A percentile compares a stretch with the other conserved stretches of the same genome.
Conservation (phyloP, 805 yeast genomes). For the Candida anglica region DNA sequence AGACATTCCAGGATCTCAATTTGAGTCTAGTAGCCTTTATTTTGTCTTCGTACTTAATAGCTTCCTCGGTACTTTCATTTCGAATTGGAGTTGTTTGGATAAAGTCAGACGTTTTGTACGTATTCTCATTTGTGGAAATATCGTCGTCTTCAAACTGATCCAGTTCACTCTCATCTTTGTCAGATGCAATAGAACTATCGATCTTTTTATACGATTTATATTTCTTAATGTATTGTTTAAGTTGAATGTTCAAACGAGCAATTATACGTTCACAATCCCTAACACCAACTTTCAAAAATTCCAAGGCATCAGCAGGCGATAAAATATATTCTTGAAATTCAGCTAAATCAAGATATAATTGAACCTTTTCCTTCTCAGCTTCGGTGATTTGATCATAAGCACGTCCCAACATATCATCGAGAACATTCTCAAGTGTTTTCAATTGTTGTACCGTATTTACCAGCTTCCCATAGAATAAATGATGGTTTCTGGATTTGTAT, state of each 20-base stretch:
- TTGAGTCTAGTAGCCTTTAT: slow-evolving; percentile 21
- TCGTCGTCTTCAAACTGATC: slow-evolving; percentile 10
- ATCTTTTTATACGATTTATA: slow-evolving; percentile 20
- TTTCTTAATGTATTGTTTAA: slow-evolving; percentile 11
- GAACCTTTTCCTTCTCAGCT: slow-evolving; percentile 45
- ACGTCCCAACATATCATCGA: slow-evolving; percentile 57
- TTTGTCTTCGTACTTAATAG: slow-evolving; percentile 15
- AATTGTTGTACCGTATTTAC: slow-evolving; percentile 23
- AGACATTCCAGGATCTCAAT: slow-evolving; percentile 50
- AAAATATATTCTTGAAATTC: slow-evolving; percentile 60
- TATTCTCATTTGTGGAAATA: slow-evolving; percentile 6
- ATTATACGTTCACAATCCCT: slow-evolving; percentile 23
- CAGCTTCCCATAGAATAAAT: slow-evolving; percentile 8
- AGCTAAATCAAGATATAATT: slow-evolving; percentile 54
- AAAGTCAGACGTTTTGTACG: too few species aligned
- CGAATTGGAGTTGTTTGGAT: neutral
- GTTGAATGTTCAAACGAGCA: slow-evolving; percentile 14
- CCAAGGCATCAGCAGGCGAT: slow-evolving; percentile 48
- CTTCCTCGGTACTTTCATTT: slow-evolving; percentile 5
- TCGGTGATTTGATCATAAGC: slow-evolving; percentile 48
- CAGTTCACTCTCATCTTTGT: slow-evolving; percentile 7
- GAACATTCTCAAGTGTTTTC: slow-evolving; percentile 58
- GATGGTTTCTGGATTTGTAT: slow-evolving; percentile 15
- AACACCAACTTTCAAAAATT: slow-evolving; percentile 40
- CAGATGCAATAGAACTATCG: slow-evolving; percentile 9